Percentiles rank a stretch among this genome's conserved stretches.
These are phyloP conservation scores for Babesia ovata DNA, from an alignment of 169 alveolate genomes.

Conservation along the genomic window DNA sequence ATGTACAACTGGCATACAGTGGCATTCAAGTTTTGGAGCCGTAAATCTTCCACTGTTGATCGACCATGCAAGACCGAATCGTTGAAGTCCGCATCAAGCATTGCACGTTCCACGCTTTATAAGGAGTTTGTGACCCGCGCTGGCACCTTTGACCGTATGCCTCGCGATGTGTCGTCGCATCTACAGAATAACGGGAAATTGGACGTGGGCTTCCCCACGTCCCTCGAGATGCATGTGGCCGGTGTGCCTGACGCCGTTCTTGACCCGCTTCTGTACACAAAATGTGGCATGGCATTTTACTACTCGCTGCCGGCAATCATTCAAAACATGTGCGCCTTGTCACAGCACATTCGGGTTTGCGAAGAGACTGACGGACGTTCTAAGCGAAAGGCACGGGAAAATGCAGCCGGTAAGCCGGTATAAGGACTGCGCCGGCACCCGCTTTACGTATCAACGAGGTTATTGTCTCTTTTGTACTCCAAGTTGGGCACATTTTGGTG, in stretches of 20 bases:
- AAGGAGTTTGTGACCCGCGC: slow-evolving; percentile 9
- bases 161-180: not conserved
- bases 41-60: not conserved
- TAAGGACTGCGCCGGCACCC: not conserved
- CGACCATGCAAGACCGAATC: not conserved
- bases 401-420: slow-evolving; percentile 6
- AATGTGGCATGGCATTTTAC: slow-evolving; percentile 46
- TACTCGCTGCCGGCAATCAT: slow-evolving; percentile 35
- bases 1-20: slow-evolving; percentile 5
- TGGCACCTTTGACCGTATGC: not conserved
- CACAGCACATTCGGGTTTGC: not conserved
- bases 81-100: not conserved
- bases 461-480: no score
- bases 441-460: not conserved
- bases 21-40: slow-evolving; percentile 12
- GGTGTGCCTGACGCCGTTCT: slow-evolving; percentile 56
- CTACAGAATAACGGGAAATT: slow-evolving; percentile 1
- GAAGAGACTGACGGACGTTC: not conserved
- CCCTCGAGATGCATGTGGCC: slow-evolving; percentile 56
- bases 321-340: slow-evolving; percentile 48
- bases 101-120: not conserved
- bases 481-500: no score
- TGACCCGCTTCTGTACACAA: slow-evolving; percentile 47
- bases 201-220: slow-evolving; percentile 61
- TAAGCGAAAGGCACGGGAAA: slow-evolving; percentile 26